These are phyloP conservation scores for Saccharomyces mikatae DNA, from an alignment of 805 yeast species.

Conservation along the genomic window DNA sequence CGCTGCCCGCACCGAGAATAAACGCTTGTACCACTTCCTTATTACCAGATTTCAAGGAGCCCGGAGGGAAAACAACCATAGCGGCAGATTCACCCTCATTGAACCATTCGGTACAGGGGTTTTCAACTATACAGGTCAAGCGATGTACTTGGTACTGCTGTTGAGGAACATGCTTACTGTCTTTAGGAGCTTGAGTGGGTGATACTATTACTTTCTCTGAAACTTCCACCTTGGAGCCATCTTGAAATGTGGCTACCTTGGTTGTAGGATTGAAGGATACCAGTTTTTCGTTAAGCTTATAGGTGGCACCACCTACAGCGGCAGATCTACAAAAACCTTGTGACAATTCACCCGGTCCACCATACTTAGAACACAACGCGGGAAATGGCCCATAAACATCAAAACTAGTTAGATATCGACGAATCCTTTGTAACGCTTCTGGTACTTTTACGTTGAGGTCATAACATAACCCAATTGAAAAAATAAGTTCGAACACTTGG, in stretches of 20 bases:
- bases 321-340: slow-evolving; percentile 97
- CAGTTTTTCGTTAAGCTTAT: slow-evolving; percentile 67
- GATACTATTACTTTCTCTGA: slow-evolving; percentile 73
- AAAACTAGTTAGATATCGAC: slow-evolving; percentile 73
- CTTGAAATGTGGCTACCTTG: slow-evolving; percentile 63
- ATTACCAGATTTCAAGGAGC: slow-evolving; percentile 60
- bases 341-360: slow-evolving; percentile 91
- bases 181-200: slow-evolving; percentile 54
- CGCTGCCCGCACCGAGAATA: slow-evolving; percentile 80
- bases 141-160: slow-evolving; percentile 57
- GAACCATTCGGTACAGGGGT: slow-evolving; percentile 89
- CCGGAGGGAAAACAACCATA: slow-evolving; percentile 87
- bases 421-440: slow-evolving; percentile 71
- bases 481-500: slow-evolving; percentile 76
- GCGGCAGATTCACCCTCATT: slow-evolving; percentile 76
- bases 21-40: slow-evolving; percentile 73
- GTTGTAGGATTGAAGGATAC: slow-evolving; percentile 55
- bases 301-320: slow-evolving; percentile 95
- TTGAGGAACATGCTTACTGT: slow-evolving; percentile 35
- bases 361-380: slow-evolving; percentile 82
- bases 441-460: slow-evolving; percentile 54
- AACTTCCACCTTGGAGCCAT: slow-evolving; percentile 66
- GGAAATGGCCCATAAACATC: slow-evolving; percentile 95
- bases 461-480: slow-evolving; percentile 75
- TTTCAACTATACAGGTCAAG: slow-evolving; percentile 72